Conservation (phyloP, 208 protist species). For the Acanthamoeba polyphaga region DNA sequence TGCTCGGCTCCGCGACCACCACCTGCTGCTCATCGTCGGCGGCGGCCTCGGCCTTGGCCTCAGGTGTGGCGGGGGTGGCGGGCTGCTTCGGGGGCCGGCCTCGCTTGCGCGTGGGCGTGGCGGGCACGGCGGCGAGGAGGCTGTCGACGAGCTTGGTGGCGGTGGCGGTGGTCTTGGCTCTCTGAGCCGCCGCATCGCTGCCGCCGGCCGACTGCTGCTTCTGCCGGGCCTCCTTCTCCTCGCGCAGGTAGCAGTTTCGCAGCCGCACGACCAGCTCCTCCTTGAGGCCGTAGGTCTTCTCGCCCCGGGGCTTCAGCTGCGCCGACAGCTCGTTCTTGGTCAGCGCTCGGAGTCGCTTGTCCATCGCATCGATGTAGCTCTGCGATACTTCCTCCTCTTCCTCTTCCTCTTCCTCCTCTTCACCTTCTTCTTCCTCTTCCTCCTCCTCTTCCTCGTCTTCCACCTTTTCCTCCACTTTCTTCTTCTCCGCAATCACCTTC, state of each 20-base stretch:
- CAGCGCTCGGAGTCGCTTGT: neutral
- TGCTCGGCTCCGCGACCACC: neutral
- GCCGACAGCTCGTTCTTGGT: conserved; percentile 46
- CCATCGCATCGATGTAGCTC: conserved; percentile 3
- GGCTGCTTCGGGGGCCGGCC: neutral
- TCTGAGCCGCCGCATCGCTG: neutral
- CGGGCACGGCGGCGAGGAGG: neutral
- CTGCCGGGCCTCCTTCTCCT: neutral
- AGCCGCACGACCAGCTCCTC: conserved; percentile 28
- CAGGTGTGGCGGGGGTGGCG: too few species aligned
- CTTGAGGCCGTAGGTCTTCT: conserved; percentile 32
- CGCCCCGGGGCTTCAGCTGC: neutral
- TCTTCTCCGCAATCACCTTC: neutral
- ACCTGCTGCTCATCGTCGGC: neutral
- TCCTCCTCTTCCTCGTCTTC: neutral
- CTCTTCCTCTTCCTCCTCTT: neutral
- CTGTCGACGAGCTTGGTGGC: neutral
- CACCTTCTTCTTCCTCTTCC: neutral
- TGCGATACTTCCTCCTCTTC: neutral
- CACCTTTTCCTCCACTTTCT: neutral
- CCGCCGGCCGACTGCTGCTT: neutral
- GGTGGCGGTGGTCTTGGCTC: neutral
- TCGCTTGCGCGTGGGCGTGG: neutral
- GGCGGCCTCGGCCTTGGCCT: neutral
- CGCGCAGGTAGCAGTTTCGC: neutral